A percentile compares a stretch with the other conserved stretches of the same genome.
These are phyloP conservation scores for Podila epicladia DNA, from an alignment of 192 early-diverging fungal genomes.

Conservation along the genomic window DNA sequence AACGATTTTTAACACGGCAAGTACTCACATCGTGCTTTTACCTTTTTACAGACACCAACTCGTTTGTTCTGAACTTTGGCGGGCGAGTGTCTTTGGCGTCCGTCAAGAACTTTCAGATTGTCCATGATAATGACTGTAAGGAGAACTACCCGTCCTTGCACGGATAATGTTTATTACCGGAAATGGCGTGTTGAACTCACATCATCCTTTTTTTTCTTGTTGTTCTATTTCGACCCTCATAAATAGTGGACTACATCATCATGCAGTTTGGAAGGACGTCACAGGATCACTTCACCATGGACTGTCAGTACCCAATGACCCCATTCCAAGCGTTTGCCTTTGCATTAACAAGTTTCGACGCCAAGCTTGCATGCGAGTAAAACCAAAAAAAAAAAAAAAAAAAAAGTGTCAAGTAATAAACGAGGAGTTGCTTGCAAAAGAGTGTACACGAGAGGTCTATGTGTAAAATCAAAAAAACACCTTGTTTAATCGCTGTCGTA, in stretches of 20 bases:
- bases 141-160: not conserved
- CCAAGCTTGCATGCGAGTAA: slow-evolving; percentile 92
- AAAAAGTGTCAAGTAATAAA: not conserved
- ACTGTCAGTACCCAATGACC: slow-evolving; percentile 92
- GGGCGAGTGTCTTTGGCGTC: slow-evolving; percentile 88
- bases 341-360: slow-evolving; percentile 90
- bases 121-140: slow-evolving; percentile 89
- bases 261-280: slow-evolving; percentile 92
- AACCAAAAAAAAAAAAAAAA: not conserved
- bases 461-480: not conserved
- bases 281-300: slow-evolving; percentile 86
- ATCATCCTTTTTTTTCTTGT: not conserved
- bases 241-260: slow-evolving; percentile 87
- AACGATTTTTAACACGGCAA: not conserved
- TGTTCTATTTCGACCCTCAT: not conserved
- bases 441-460: not conserved
- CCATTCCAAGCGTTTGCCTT: slow-evolving; percentile 90
- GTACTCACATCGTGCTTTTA: not conserved
- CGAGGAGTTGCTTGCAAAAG: not conserved
- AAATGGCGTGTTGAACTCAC: not conserved
- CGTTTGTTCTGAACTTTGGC: slow-evolving; percentile 95
- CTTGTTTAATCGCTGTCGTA: slow-evolving; percentile 28
- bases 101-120: slow-evolving; percentile 98
- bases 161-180: not conserved
- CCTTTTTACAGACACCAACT: slow-evolving; percentile 73